Evolutionary conservation across 352 stramenopile species (phyloP).

Genomic region (Phytophthora sansomeana): DNA sequence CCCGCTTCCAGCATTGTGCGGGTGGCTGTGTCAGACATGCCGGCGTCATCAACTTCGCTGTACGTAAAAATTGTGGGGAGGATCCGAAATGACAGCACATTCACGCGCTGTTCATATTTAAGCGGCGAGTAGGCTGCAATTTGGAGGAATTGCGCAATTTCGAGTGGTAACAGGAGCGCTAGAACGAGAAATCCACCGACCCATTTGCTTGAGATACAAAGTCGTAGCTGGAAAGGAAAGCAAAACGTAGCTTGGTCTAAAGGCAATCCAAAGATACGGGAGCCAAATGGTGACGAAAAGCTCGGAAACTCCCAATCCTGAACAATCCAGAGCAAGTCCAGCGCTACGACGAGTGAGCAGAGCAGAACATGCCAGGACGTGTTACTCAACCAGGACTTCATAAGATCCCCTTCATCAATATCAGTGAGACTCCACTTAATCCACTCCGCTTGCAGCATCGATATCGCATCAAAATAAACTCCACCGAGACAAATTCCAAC

Average conservation of each 20-base stretch:
- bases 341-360: constrained; percentile 38
- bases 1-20: constrained; percentile 41
- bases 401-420: not conserved
- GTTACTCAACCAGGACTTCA: constrained; percentile 44
- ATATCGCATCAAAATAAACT: constrained; percentile 39
- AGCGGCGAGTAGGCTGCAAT: constrained; percentile 45
- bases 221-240: constrained; percentile 15
- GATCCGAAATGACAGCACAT: constrained; percentile 36
- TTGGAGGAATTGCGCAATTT: constrained; percentile 60
- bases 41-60: constrained; percentile 4
- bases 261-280: constrained; percentile 52
- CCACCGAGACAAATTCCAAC: constrained; percentile 31
- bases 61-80: constrained; percentile 22
- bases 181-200: constrained; percentile 55
- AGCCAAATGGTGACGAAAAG: constrained; percentile 44
- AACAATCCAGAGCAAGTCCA: constrained; percentile 62
- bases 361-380: constrained; percentile 50
- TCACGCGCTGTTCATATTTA: constrained; percentile 43
- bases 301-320: constrained; percentile 64
- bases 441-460: constrained; percentile 34
- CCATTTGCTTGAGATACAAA: constrained; percentile 61
- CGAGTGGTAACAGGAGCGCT: constrained; percentile 54
- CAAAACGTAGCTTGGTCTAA: constrained; percentile 38
- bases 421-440: constrained; percentile 28
- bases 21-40: constrained; percentile 8